Percentiles rank a stretch among this genome's conserved stretches.
Conservation (phyloP, 1,284 basidiomycete genomes). For the Pseudozyma pruni region DNA sequence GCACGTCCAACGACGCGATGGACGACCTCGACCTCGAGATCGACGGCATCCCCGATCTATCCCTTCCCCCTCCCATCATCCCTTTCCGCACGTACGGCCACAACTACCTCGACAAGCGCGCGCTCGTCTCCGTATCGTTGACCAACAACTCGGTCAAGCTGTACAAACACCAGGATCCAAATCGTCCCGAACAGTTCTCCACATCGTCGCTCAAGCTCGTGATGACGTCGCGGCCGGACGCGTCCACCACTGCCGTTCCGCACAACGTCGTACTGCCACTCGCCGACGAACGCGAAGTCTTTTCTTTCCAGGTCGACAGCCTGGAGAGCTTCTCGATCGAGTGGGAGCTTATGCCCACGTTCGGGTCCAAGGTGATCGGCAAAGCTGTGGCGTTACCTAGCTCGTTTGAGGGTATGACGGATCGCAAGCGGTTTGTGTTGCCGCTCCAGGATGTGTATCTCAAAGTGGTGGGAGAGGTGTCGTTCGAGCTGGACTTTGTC, state of each 20-base stretch:
- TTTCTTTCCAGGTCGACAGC: slow-evolving; percentile 86
- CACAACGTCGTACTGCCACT: slow-evolving; percentile 78
- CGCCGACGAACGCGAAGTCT: slow-evolving; percentile 81
- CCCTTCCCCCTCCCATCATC: slow-evolving; percentile 96
- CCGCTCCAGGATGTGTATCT: slow-evolving; percentile 92
- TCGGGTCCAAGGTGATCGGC: slow-evolving; percentile 97
- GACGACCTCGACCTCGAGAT: slow-evolving; percentile 69
- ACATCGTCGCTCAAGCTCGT: slow-evolving; percentile 88
- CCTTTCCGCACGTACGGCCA: slow-evolving; percentile 73
- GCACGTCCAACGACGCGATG: slow-evolving; percentile 5
- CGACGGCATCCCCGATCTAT: slow-evolving; percentile 91
- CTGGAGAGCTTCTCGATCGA: slow-evolving; percentile 83
- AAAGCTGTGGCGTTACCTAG: slow-evolving; percentile 87
- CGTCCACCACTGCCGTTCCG: slow-evolving; percentile 74
- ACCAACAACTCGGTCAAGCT: slow-evolving; percentile 65
- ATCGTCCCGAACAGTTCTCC: slow-evolving; percentile 67
- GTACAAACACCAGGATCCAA: slow-evolving; percentile 61
- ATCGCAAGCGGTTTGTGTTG: slow-evolving; percentile 60
- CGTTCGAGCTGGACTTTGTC: slow-evolving; percentile 87
- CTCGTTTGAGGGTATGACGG: slow-evolving; percentile 72
- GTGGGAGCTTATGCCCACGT: slow-evolving; percentile 96
- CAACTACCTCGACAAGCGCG: slow-evolving; percentile 79
- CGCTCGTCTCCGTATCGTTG: slow-evolving; percentile 83
- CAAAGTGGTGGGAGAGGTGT: slow-evolving; percentile 93
- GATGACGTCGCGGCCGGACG: slow-evolving; percentile 83